Evolutionary conservation across 1,139 yeast genomes (phyloP), one percentile per base, ranked within the genome.

Genomic region (Barnettozyma hawaiiensis): DNA sequence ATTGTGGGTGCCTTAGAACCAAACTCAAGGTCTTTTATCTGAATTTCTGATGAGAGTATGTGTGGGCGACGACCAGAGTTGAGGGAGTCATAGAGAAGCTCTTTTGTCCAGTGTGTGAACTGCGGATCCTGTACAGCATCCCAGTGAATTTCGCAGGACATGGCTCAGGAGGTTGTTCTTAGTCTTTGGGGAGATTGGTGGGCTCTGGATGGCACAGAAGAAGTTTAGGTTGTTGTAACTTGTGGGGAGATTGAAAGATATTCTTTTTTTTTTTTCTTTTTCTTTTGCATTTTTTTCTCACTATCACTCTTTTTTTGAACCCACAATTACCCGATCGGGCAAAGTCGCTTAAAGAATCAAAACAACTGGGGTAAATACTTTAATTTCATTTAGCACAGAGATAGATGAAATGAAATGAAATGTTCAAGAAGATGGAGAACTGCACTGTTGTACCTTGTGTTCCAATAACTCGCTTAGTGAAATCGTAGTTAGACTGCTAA

Each of bases 61-160:
- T 78, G 77, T 8, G 96, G 95, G 34, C 82, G 63, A 52, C 78
- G 81, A 10, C 86, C 87, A 28, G 83, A 75, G 60, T 87, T 87
- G 29, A 87, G 71, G 0, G 95, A 89, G 47, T 80, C 86, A 15
- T 87, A 82, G 23, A 87, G 67, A 36, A 86, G 67, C 42, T 78
- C 83, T 46, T 74, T 75, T 6, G 94, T 81, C 73, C 85, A 80
- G 33, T 70, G 65, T 34, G 81, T 71, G 54, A 86, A 71, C 35
- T 79, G 70, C 42, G 81, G 85, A 44, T 84, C 77, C 53, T 83
- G 86, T 39, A 85, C 70, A n/a, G 86, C 71, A 53, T 77, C 76
- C 95, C 95, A 85, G 63, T 82, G 78, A 52, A 85, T 83, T 54
- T 78, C 78, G 61, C 85, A 84, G 19, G 94, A 83, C 95, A 85